These are phyloP conservation scores for Metschnikowia anglica DNA, from an alignment of 805 yeast genomes.

Conservation along the genomic window DNA sequence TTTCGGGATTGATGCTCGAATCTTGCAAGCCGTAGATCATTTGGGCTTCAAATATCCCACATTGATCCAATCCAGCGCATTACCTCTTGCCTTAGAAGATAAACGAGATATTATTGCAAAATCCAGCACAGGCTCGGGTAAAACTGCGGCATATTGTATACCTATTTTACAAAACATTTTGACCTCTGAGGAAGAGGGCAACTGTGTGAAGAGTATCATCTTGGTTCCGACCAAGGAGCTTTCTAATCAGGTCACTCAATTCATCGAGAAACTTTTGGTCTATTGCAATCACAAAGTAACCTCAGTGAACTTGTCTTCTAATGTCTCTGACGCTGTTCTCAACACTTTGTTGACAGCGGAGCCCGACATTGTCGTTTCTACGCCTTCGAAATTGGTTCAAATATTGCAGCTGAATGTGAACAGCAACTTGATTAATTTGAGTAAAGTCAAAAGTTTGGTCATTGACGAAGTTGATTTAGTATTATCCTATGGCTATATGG, in stretches of 20 bases:
- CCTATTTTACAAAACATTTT: slow-evolving; percentile 83
- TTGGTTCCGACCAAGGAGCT: slow-evolving; percentile 93
- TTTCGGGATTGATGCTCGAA: slow-evolving; percentile 77
- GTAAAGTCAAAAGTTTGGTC: slow-evolving; percentile 64
- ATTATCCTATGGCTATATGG: slow-evolving; percentile 85
- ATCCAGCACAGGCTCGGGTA: slow-evolving; percentile 95
- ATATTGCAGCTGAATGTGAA: slow-evolving; percentile 45
- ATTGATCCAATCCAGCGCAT: slow-evolving; percentile 84
- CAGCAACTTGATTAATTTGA: slow-evolving; percentile 48
- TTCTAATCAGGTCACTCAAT: slow-evolving; percentile 76
- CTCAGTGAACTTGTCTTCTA: slow-evolving; percentile 65
- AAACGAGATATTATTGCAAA: slow-evolving; percentile 90
- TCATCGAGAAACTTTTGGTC: slow-evolving; percentile 63
- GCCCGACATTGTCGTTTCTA: slow-evolving; percentile 82
- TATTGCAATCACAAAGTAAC: slow-evolving; percentile 69
- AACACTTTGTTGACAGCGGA: slow-evolving; percentile 64
- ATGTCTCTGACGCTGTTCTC: slow-evolving; percentile 66
- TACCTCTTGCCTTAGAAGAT: slow-evolving; percentile 86
- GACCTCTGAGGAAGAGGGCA: slow-evolving; percentile 31
- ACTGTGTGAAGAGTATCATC: slow-evolving; percentile 56
- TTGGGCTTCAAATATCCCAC: slow-evolving; percentile 86
- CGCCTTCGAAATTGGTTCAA: slow-evolving; percentile 76
- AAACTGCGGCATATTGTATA: slow-evolving; percentile 85
- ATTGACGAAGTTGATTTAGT: slow-evolving; percentile 95
- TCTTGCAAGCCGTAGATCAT: slow-evolving; percentile 78